A percentile compares a stretch with the other conserved stretches of the same genome.
phyloP scores from a whole-genome alignment of 1,284 basidiomycete genomes.

The Anthracocystis walkeri region DNA sequence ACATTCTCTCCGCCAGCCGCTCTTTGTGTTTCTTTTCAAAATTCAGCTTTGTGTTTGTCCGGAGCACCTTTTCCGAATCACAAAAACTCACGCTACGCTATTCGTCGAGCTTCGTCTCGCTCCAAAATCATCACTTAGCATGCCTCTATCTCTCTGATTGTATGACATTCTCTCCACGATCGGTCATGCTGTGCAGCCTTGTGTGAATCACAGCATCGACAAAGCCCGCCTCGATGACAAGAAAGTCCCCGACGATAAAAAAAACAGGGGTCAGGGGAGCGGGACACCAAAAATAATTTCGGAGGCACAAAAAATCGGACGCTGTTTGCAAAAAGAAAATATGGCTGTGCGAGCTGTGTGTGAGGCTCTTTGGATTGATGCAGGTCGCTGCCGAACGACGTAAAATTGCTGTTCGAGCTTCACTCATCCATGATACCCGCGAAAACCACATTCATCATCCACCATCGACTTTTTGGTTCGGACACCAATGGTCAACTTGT shows the following conservation, averaged over 20 bases:
- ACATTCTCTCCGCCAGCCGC: not conserved
- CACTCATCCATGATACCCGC: no score
- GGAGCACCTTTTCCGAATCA: not conserved
- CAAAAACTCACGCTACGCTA: not conserved
- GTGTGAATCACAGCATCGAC: not conserved
- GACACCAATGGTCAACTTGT: no score
- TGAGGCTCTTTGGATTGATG: not conserved
- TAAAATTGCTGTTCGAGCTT: not conserved
- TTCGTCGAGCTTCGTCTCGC: not conserved
- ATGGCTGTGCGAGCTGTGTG: slow-evolving; percentile 6
- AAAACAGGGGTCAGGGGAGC: slow-evolving; percentile 3
- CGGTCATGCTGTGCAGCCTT: not conserved
- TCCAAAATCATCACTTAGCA: not conserved
- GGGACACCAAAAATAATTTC: not conserved
- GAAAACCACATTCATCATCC: no score
- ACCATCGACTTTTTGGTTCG: no score
- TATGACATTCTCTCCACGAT: not conserved
- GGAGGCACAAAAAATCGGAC: not conserved
- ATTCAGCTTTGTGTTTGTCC: not conserved
- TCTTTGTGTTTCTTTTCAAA: not conserved
- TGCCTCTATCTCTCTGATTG: not conserved
- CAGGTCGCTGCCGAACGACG: slow-evolving; percentile 11
- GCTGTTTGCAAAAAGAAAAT: not conserved
- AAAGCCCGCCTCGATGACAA: no score
- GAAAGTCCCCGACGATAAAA: not conserved